Percentiles rank a stretch among this genome's conserved stretches.
Evolutionary conservation across 208 protist species (phyloP).

Genomic region (Dictyostelium gargantuum): DNA sequence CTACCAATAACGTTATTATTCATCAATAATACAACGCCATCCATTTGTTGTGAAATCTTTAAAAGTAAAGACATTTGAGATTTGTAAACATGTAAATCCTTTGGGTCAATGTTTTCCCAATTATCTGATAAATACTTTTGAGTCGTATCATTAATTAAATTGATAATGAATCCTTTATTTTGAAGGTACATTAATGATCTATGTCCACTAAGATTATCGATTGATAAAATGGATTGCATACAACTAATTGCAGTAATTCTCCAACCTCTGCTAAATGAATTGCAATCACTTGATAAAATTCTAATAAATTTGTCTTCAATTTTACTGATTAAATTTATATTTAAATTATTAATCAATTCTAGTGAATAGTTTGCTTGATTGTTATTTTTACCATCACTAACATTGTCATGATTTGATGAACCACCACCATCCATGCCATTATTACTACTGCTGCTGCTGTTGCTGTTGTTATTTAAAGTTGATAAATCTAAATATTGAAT

Average conservation of each 20-base stretch:
- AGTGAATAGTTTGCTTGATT: background rate
- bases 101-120: background rate
- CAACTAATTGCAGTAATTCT: constrained; percentile 21
- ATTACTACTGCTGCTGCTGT: background rate
- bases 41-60: background rate
- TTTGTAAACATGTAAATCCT: constrained; percentile 21
- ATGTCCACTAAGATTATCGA: background rate
- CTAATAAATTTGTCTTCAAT: constrained; percentile 51
- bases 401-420: background rate
- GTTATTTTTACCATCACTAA: background rate
- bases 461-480: background rate
- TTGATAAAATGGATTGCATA: background rate
- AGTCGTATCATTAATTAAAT: background rate
- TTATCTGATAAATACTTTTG: background rate
- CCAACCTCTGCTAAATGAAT: constrained; percentile 28
- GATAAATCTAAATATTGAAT: constrained; percentile 22
- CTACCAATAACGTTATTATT: background rate
- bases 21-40: background rate
- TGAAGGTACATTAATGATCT: background rate
- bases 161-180: background rate
- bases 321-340: background rate
- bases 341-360: background rate
- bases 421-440: background rate
- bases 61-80: constrained; percentile 26
- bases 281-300: constrained; percentile 31